A percentile compares a stretch with the other conserved stretches of the same genome.
phyloP scores from a whole-genome alignment of 805 yeast species.

The Komagataella pseudopastoris region DNA sequence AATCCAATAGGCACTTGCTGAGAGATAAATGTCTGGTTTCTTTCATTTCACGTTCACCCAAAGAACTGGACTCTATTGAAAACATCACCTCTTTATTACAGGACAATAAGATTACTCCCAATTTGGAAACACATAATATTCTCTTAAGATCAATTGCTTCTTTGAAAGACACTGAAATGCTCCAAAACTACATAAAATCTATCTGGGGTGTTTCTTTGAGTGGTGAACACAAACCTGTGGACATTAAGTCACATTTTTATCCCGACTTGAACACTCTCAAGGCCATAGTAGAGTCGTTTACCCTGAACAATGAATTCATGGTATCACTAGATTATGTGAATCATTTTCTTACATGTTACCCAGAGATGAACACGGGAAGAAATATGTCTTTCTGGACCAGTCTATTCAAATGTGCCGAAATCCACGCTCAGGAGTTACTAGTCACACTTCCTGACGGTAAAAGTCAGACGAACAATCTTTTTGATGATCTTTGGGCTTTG shows the following conservation, averaged over 20 bases:
- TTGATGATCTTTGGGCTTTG: constrained; percentile 6
- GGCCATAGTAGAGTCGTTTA: constrained; percentile 15
- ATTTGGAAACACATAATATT: constrained; percentile 3
- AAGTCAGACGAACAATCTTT: constrained; percentile 9
- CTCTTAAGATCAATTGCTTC: constrained; percentile 16
- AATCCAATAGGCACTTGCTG: background rate
- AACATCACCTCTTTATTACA: background rate
- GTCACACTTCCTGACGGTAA: constrained; percentile 6
- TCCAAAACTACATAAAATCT: constrained; percentile 11
- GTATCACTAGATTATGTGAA: constrained; percentile 14
- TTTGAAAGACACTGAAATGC: constrained; percentile 10
- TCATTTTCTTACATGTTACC: constrained; percentile 11
- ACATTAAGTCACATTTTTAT: constrained; percentile 5
- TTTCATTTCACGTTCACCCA: background rate
- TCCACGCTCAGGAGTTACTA: constrained; percentile 5
- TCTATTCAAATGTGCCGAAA: constrained; percentile 12
- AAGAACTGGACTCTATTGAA: background rate
- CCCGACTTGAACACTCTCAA: constrained; percentile 14
- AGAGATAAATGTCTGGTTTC: background rate
- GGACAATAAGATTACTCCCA: background rate
- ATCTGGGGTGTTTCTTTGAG: constrained; percentile 14
- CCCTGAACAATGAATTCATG: constrained; percentile 14
- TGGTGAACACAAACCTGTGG: background rate
- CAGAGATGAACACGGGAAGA: constrained; percentile 6
- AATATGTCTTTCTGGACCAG: constrained; percentile 14